Evolutionary conservation across 2,329 filamentous ascomycete species (phyloP).

Genomic region (Blumeriella jaapii): DNA sequence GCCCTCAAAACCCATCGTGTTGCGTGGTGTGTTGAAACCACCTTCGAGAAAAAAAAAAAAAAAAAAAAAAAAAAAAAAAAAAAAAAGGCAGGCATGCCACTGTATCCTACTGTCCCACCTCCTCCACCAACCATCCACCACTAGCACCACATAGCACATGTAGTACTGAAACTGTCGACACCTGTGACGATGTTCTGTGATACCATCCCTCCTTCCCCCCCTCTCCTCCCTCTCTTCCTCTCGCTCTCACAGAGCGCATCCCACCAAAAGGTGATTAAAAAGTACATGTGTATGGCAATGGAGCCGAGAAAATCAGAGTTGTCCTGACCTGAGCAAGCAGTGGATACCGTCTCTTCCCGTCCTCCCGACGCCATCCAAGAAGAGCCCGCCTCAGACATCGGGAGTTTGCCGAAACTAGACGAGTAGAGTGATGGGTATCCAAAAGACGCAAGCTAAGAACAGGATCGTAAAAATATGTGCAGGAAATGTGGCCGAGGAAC

Average conservation of each 20-base stretch:
- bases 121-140: too few species aligned
- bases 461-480: conserved; percentile 12
- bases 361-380: conserved; percentile 2
- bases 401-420: conserved; percentile 4
- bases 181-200: conserved; percentile 1
- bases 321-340: conserved; percentile 4
- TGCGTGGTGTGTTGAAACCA: conserved; percentile 7
- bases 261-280: too few species aligned
- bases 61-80: too few species aligned
- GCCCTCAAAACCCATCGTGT: conserved; percentile 14
- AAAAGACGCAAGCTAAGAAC: conserved; percentile 1
- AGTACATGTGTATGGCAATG: conserved; percentile 9
- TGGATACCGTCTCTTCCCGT: conserved; percentile 6
- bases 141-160: too few species aligned
- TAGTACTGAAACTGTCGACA: too few species aligned
- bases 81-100: too few species aligned
- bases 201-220: not conserved
- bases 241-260: too few species aligned
- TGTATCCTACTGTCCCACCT: too few species aligned
- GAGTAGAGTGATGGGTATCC: conserved; percentile 10
- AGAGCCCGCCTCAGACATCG: conserved; percentile 4
- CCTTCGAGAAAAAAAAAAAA: conserved; percentile 4
- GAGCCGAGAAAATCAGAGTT: conserved; percentile 8
- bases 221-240: not conserved
- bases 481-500: conserved; percentile 6